These are phyloP conservation scores for Coprinopsis cinerea DNA, from an alignment of 768 basidiomycete species.

Conservation along the genomic window DNA sequence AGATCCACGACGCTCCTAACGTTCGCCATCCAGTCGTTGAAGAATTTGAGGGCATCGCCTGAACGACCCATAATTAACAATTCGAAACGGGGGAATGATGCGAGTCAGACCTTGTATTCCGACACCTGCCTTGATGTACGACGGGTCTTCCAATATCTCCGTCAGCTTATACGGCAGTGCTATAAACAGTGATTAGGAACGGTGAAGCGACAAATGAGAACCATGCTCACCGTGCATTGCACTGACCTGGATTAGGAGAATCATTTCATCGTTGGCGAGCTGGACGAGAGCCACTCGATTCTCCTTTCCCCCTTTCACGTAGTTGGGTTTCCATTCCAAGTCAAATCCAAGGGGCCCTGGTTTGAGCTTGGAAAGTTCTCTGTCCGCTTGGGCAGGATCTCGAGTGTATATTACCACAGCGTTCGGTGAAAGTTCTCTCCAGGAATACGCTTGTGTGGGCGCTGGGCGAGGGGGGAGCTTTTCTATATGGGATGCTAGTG, in stretches of 20 bases:
- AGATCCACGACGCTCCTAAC: slow-evolving; percentile 60
- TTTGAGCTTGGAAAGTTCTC: slow-evolving; percentile 21
- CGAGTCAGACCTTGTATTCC: slow-evolving; percentile 54
- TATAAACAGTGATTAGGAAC: slow-evolving; percentile 19
- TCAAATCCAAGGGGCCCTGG: slow-evolving; percentile 57
- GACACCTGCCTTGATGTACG: slow-evolving; percentile 65
- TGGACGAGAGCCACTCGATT: slow-evolving; percentile 75
- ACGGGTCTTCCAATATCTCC: slow-evolving; percentile 45
- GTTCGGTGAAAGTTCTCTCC: slow-evolving; percentile 26
- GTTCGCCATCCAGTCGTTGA: slow-evolving; percentile 39
- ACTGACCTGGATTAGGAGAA: slow-evolving; percentile 62
- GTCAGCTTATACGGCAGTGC: slow-evolving; percentile 49
- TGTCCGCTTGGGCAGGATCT: slow-evolving; percentile 27
- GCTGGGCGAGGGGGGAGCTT: slow-evolving; percentile 22
- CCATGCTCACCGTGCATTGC: slow-evolving; percentile 44
- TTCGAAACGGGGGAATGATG: slow-evolving; percentile 11
- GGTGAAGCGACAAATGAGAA: neutral
- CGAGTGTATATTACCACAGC: slow-evolving; percentile 29
- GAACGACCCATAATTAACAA: slow-evolving; percentile 11
- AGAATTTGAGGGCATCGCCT: slow-evolving; percentile 70
- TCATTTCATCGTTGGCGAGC: slow-evolving; percentile 48
- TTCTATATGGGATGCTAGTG: slow-evolving; percentile 11
- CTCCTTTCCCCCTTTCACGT: slow-evolving; percentile 42
- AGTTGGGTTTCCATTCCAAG: slow-evolving; percentile 73
- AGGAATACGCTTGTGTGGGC: slow-evolving; percentile 32